A percentile compares a stretch with the other conserved stretches of the same genome.
Evolutionary conservation across 1,139 yeast genomes (phyloP).

Genomic region (Yamadazyma pseudoaaseri): DNA sequence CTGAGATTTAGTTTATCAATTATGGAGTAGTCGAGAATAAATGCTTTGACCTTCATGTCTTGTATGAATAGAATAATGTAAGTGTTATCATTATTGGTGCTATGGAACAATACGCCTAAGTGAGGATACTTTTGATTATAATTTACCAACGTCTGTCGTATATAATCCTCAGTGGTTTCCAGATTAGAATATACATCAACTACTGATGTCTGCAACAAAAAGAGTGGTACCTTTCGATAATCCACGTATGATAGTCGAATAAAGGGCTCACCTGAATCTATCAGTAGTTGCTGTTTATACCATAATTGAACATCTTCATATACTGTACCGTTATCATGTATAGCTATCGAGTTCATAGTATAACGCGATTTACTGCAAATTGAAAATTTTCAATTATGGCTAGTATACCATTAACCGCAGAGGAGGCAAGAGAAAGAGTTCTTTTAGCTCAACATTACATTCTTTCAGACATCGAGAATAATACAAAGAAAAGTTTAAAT

Average conservation of each 20-base stretch:
- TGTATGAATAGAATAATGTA: conserved; percentile 22
- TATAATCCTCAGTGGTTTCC: conserved; percentile 23
- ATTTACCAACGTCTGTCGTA: conserved; percentile 20
- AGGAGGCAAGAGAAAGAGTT: too few species aligned
- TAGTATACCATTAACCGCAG: too few species aligned
- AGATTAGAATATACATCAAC: conserved; percentile 26
- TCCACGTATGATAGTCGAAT: conserved; percentile 17
- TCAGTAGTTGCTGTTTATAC: conserved; percentile 14
- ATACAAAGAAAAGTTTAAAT: too few species aligned
- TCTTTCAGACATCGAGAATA: too few species aligned
- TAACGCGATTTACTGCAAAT: conserved; percentile 4
- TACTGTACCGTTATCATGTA: conserved; percentile 10
- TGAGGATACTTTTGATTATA: conserved; percentile 9
- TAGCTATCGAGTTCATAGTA: conserved; percentile 4
- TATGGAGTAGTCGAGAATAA: conserved; percentile 17
- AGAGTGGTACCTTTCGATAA: conserved; percentile 28
- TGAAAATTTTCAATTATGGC: too few species aligned
- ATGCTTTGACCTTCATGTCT: conserved; percentile 17
- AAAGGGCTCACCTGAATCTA: conserved; percentile 9
- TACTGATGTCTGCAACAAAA: conserved; percentile 24
- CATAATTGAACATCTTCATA: conserved; percentile 28
- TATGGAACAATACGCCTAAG: conserved; percentile 19
- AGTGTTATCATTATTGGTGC: conserved; percentile 11
- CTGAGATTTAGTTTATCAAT: conserved; percentile 5
- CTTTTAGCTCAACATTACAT: too few species aligned